phyloP scores from a whole-genome alignment of 2,329 filamentous ascomycete species.

The Beauveria rudraprayagi region DNA sequence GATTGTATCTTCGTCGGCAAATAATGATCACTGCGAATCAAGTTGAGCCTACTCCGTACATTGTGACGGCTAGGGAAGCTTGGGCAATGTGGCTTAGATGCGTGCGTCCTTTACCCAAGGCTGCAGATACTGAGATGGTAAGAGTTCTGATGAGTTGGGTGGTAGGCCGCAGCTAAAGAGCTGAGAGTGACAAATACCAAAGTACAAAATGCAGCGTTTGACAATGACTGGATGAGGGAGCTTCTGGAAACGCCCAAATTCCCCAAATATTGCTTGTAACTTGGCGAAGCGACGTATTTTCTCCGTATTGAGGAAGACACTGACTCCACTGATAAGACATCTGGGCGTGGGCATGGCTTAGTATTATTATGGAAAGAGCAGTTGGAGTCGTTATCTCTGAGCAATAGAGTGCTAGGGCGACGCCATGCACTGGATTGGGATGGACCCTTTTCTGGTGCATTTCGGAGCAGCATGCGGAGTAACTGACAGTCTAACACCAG shows the following conservation, averaged over 20 bases:
- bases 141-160: not conserved
- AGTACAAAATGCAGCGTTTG: not conserved
- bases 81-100: not conserved
- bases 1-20: too few relatives aligned
- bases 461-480: conserved; percentile 2
- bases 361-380: not conserved
- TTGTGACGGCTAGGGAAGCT: not conserved
- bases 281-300: not conserved
- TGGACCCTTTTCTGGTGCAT: not conserved
- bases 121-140: not conserved
- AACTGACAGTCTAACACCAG: not conserved
- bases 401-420: conserved; percentile 1
- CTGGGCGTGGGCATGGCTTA: too few relatives aligned
- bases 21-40: not conserved
- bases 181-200: not conserved
- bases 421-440: not conserved
- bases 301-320: not conserved
- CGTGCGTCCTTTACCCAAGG: not conserved
- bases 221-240: not conserved
- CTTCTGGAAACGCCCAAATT: not conserved
- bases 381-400: conserved; percentile 10
- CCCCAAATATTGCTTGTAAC: not conserved
- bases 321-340: conserved; percentile 10
- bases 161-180: not conserved
- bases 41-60: too few relatives aligned